These are phyloP conservation scores for Capsaspora owczarzaki DNA, from an alignment of 78 protist genomes.

Conservation along the genomic window DNA sequence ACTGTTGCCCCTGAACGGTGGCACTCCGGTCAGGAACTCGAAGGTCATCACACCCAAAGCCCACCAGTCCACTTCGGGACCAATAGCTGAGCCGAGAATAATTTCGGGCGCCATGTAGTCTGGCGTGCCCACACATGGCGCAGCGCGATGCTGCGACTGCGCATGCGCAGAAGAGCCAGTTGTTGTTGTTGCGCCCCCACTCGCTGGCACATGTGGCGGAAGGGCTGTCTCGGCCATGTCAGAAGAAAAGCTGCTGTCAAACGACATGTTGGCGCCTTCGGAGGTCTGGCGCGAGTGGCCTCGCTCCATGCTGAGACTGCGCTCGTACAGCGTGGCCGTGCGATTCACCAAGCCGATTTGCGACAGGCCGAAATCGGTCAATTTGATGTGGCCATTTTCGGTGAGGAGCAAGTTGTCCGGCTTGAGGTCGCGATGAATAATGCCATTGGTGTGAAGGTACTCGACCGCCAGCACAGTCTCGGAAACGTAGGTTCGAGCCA, in stretches of 20 bases:
- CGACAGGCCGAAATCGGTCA: constrained; percentile 62
- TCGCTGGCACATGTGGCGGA: too few relatives aligned
- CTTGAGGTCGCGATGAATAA: constrained; percentile 83
- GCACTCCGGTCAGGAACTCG: background rate
- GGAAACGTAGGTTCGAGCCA: constrained; percentile 68
- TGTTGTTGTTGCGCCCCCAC: too few relatives aligned
- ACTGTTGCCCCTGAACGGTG: background rate
- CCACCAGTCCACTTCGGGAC: constrained; percentile 54
- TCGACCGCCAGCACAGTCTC: constrained; percentile 73
- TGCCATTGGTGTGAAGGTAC: constrained; percentile 61
- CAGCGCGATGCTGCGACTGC: too few relatives aligned
- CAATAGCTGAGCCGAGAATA: background rate
- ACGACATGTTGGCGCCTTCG: too few relatives aligned
- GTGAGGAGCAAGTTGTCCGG: constrained; percentile 2
- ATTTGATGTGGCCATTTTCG: constrained; percentile 32
- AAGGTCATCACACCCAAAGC: constrained; percentile 30
- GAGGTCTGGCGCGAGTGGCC: too few relatives aligned
- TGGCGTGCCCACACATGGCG: constrained; percentile 60
- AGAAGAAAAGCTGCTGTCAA: too few relatives aligned
- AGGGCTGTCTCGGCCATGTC: too few relatives aligned
- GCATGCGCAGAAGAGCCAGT: too few relatives aligned
- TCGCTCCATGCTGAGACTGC: too few relatives aligned
- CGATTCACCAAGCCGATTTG: background rate
- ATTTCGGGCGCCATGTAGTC: constrained; percentile 71
- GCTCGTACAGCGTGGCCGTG: too few relatives aligned